Percentiles rank a stretch among this genome's conserved stretches.
phyloP scores from a whole-genome alignment of 75 land plant species.

The Selaginella moellendorffii region DNA sequence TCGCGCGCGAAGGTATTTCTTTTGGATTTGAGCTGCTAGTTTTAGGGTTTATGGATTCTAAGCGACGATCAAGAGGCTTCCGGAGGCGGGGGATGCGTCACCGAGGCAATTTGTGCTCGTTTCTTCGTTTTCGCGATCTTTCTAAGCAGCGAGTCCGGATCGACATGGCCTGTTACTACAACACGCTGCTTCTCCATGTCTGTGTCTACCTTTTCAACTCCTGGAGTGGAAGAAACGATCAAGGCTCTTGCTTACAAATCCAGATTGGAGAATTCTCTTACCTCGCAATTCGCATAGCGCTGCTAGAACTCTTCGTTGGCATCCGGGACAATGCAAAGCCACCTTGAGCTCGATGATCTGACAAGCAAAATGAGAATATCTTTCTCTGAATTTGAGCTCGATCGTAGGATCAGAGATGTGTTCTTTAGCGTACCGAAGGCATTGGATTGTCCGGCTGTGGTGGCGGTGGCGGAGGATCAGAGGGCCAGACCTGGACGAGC shows the following conservation, averaged over 20 bases:
- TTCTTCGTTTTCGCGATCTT: not conserved
- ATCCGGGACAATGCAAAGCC: not conserved
- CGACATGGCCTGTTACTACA: not conserved
- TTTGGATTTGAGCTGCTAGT: too few species aligned
- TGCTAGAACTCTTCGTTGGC: not conserved
- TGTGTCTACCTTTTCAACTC: not conserved
- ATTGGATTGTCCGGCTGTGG: not conserved
- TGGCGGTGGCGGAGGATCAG: not conserved
- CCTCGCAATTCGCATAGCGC: not conserved
- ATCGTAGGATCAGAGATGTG: too few species aligned
- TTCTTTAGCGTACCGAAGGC: not conserved
- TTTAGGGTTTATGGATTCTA: too few species aligned
- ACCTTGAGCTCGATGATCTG: conserved; percentile 1
- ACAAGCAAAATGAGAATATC: too few species aligned
- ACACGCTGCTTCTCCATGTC: conserved; percentile 1
- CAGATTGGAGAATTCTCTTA: not conserved
- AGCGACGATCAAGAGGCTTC: too few species aligned
- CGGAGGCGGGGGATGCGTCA: not conserved
- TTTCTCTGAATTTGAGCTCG: too few species aligned
- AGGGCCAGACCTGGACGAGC: not conserved
- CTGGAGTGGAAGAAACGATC: not conserved
- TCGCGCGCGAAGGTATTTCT: too few species aligned
- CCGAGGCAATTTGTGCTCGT: not conserved
- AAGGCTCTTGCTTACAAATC: too few species aligned
- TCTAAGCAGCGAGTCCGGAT: not conserved